Base-by-base conservation (phyloP, 805 yeast genomes). In the Yueomyces sinensis region DNA sequence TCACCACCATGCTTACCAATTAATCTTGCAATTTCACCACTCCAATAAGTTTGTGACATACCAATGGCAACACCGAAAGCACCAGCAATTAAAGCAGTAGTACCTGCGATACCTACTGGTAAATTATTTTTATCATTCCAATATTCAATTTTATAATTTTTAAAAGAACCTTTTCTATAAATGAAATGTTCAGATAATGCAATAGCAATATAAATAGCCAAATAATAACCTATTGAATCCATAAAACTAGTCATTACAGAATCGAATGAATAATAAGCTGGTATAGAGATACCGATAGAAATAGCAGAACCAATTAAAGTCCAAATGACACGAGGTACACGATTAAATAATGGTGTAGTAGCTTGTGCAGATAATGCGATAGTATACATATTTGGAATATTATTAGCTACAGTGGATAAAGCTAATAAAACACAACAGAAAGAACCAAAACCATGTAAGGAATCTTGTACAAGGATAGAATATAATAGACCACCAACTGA, bases 321-420 rank as follows among this genome's bases (percentile, higher is more conserved):
- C 95, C 95, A 86, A 31, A 74, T 46, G 32, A 79, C 68, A 66
- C 95, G 73, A 51, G 95, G 96, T 35, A 86, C 65, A 49, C 66
- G 69, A 25, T 73, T 65, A 49, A 84, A 70, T 41, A 72, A 73
- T 35, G 79, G 70, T 80, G 87, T 80, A 46, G 79, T 62, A 28
- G 91, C 75, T 62, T 86, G 95, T 17, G 86, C 84, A 42, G 86
- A 76, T 49, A 86, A 66, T 31, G 83, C 87, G 51, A 83, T 72
- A 17, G 95, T 80, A 67, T 86, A 86, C 81, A 83, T 76, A 65
- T 84, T 86, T 61, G 95, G 95, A 58, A 84, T 72, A 63, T 83
- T 84, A 68, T 83, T 84, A 46, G 94, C 80, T 38, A 86, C 77
- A 29, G 94, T 82, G 28, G 94, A 82, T 44, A 86, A 61, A 13